Percentiles rank a stretch among this genome's conserved stretches.
These are phyloP conservation scores for Rosa multiflora DNA, from an alignment of 306 rosid species.

Conservation along the genomic window DNA sequence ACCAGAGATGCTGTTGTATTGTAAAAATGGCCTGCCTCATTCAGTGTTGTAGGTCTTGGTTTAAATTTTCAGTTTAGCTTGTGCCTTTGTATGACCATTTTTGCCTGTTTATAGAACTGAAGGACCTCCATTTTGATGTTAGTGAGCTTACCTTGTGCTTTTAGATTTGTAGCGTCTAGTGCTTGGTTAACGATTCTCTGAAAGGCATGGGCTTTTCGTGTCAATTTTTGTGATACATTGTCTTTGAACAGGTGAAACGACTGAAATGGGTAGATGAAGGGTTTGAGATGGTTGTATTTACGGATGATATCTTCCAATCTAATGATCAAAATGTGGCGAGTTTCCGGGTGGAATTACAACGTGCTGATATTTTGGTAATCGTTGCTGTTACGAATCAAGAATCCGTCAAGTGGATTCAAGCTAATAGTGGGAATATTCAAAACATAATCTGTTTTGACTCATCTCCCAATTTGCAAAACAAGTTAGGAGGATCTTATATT, in stretches of 20 bases:
- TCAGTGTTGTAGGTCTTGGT: too few species aligned
- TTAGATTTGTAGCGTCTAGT: not conserved
- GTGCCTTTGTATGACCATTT: too few species aligned
- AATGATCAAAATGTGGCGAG: constrained; percentile 19
- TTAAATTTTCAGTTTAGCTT: too few species aligned
- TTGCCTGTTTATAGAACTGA: not conserved
- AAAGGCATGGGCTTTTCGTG: not conserved
- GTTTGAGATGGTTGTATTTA: constrained; percentile 66
- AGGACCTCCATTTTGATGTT: not conserved
- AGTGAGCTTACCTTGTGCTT: not conserved
- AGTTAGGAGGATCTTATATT: constrained; percentile 63
- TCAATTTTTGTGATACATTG: constrained; percentile 5
- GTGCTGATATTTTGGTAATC: constrained; percentile 58
- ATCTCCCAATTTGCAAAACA: constrained; percentile 51
- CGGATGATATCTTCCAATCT: constrained; percentile 41
- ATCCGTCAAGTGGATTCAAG: constrained; percentile 50
- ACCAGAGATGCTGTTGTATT: too few species aligned
- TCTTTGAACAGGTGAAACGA: constrained; percentile 59
- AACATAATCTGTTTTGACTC: constrained; percentile 72
- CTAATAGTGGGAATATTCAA: constrained; percentile 26
- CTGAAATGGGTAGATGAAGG: constrained; percentile 82
- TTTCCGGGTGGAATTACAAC: constrained; percentile 33
- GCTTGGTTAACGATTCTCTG: not conserved
- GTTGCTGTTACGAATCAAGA: constrained; percentile 60
- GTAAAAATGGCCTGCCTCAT: too few species aligned